These are phyloP conservation scores for Pulveroboletus sp. DNA, from an alignment of 768 basidiomycete genomes.

Conservation along the genomic window DNA sequence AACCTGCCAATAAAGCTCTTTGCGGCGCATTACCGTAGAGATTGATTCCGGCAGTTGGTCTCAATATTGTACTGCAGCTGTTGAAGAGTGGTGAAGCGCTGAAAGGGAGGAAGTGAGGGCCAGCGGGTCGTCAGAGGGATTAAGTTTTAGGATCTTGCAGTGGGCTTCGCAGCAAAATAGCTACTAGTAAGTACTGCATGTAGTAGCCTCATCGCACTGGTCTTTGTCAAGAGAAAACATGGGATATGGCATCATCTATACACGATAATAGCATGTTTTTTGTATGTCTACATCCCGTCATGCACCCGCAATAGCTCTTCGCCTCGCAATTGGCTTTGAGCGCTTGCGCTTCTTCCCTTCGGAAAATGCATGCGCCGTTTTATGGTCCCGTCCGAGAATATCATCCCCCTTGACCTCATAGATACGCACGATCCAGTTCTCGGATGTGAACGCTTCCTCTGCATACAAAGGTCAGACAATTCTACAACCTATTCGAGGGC, in stretches of 20 bases:
- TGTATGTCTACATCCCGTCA: constrained; percentile 11
- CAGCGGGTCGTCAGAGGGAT: no score
- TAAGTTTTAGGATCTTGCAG: no score
- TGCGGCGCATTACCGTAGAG: no score
- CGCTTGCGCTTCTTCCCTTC: constrained; percentile 90
- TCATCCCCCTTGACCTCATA: constrained; percentile 96
- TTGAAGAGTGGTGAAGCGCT: no score
- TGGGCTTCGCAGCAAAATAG: no score
- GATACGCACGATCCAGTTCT: constrained; percentile 99
- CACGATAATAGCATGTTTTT: background rate
- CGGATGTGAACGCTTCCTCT: constrained; percentile 99
- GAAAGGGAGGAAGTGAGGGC: no score
- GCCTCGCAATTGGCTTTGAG: constrained; percentile 61
- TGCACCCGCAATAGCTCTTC: constrained; percentile 40
- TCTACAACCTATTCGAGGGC: background rate
- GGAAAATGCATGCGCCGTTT: constrained; percentile 80
- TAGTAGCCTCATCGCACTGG: no score
- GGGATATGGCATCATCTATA: background rate
- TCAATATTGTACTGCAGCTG: no score
- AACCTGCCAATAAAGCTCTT: no score
- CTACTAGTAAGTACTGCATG: no score
- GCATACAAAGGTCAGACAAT: background rate
- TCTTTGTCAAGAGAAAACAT: no score
- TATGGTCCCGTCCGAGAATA: constrained; percentile 83
- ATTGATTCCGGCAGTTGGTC: no score